Evolutionary conservation across 139 green algal genomes (phyloP).

Genomic region (Deuterostichococcus epilithicus): DNA sequence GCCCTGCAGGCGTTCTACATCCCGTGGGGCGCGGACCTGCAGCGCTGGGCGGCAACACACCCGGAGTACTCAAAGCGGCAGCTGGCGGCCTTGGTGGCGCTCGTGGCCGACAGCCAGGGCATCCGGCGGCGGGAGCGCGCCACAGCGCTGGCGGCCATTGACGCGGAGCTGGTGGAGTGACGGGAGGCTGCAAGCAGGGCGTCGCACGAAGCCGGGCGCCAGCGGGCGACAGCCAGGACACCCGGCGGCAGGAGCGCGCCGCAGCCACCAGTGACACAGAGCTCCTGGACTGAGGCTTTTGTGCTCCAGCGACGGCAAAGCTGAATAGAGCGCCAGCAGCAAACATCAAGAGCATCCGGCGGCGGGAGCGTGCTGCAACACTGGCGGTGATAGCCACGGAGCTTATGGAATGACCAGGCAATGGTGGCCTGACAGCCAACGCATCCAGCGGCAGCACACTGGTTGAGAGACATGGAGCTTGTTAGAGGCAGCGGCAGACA

Average conservation of each 20-base stretch:
- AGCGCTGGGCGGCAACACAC: slow-evolving; percentile 22
- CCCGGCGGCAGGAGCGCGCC: slow-evolving; percentile 35
- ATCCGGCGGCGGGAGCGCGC: slow-evolving; percentile 36
- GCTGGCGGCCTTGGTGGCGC: slow-evolving; percentile 46
- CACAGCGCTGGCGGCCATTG: slow-evolving; percentile 39
- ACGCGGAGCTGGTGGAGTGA: slow-evolving; percentile 14
- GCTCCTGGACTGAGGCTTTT: not conserved
- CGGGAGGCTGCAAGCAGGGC: not conserved
- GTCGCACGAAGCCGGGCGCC: too few relatives aligned
- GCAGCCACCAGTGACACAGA: slow-evolving; percentile 35
- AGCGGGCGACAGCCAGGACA: slow-evolving; percentile 57
- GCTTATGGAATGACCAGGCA: too few relatives aligned
- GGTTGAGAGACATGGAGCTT: too few relatives aligned
- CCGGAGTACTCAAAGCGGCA: slow-evolving; percentile 55
- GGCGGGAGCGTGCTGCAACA: too few relatives aligned
- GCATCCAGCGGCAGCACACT: too few relatives aligned
- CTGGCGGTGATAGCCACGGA: too few relatives aligned
- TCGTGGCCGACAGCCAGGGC: slow-evolving; percentile 60
- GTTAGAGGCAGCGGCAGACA: too few relatives aligned
- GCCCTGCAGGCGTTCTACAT: slow-evolving; percentile 25
- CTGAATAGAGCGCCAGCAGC: slow-evolving; percentile 53
- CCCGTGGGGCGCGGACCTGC: slow-evolving; percentile 25
- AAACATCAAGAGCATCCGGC: slow-evolving; percentile 53
- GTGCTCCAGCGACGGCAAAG: too few relatives aligned
- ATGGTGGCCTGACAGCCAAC: too few relatives aligned